These are phyloP conservation scores for Phtheirospermum japonicum DNA, from an alignment of 257 asterid species.

Conservation along the genomic window DNA sequence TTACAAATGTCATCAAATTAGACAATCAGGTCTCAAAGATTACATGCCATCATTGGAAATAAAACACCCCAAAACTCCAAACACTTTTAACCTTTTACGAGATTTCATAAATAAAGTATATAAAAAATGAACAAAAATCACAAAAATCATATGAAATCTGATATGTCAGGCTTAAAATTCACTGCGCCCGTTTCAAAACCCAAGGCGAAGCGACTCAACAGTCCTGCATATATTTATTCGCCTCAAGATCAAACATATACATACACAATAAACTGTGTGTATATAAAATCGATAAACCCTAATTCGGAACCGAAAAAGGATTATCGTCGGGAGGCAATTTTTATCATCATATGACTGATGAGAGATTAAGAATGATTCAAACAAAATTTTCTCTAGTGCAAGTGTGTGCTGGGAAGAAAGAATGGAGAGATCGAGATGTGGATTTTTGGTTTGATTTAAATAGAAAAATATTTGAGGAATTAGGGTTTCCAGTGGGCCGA, in stretches of 20 bases:
- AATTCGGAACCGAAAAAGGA: slow-evolving; percentile 1
- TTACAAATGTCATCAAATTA: slow-evolving; percentile 69
- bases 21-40: slow-evolving; percentile 99
- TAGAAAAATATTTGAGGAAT: too few relatives aligned
- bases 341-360: neutral
- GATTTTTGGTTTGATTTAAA: too few relatives aligned
- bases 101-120: too few relatives aligned
- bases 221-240: slow-evolving; percentile 37
- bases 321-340: slow-evolving; percentile 22
- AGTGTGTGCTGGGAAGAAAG: too few relatives aligned
- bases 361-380: too few relatives aligned
- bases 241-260: slow-evolving; percentile 26
- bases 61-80: neutral
- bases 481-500: too few relatives aligned
- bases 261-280: slow-evolving; percentile 15
- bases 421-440: too few relatives aligned
- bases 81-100: too few relatives aligned
- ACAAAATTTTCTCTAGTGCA: too few relatives aligned
- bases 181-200: slow-evolving; percentile 50
- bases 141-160: neutral
- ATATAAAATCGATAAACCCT: slow-evolving; percentile 25
- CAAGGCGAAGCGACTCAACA: slow-evolving; percentile 88
- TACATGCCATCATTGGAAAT: slow-evolving; percentile 79
- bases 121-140: neutral
- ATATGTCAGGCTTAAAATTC: slow-evolving; percentile 50